Base-by-base conservation (phyloP, 2,329 filamentous ascomycete species). In the Alternaria angustiovoidea region DNA sequence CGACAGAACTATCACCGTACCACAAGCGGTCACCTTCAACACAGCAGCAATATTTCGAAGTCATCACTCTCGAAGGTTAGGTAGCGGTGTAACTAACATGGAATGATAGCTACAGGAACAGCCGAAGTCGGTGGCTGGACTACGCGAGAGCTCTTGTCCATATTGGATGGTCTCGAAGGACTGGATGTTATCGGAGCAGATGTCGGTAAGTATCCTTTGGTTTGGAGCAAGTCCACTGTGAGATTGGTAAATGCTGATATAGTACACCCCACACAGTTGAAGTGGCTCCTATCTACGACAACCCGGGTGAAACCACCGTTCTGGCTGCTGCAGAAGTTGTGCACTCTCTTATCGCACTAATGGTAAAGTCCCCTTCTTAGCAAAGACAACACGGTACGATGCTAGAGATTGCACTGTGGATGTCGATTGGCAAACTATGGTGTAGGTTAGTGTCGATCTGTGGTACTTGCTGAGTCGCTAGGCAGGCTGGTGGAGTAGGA, bases 81-180 rank as follows among this genome's bases (percentile, higher is more conserved):
- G 51, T 8, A 30, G 38, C 36, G 26, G 38, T 42, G 36, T 28
- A n/a, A 52, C 53, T 62, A 16, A 57, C 52, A 18, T 7, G 8
- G 8, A 7, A 38, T 3, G 24, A 38, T 54, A 77, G 85, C 81
- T 8, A 88, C 87, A 0, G 87, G 87, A 2, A 88, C 87, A 1
- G 82, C 86, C 9, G 87, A 89, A 69, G 85, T 86, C 2, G 87
- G 87, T 46, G 87, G 87, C 3, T 89, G 87, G 87, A 84, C 82
- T 0, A 88, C 86, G 0, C 81, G 87, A 38, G 87, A 89, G 66
- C 74, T 89, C 24, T 74, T 87, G 41, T 85, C 84, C 0, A 85
- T 88, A 58, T 74, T 89, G 22, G 85, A 87, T 65, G 86, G 86
- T 1, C 78, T 89, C n/a, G 80, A 80, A 41, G 86, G 86, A 0